A percentile compares a stretch with the other conserved stretches of the same genome.
These are phyloP conservation scores for Xylaria castorea DNA, from an alignment of 495 filamentous ascomycete genomes.

Conservation along the genomic window DNA sequence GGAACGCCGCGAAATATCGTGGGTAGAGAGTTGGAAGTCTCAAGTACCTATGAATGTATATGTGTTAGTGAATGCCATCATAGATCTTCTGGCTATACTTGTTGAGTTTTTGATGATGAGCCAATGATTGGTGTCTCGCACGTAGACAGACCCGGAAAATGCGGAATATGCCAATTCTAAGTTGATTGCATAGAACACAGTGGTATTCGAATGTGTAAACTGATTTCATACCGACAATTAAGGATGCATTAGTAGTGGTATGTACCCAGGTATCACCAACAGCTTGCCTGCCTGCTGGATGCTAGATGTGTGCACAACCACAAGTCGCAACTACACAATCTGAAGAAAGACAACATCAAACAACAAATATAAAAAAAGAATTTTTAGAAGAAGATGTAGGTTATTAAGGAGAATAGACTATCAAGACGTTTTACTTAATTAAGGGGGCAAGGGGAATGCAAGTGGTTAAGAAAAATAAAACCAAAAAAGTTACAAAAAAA, in stretches of 20 bases:
- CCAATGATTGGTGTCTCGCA: background rate
- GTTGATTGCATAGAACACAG: too few species aligned
- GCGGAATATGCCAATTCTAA: background rate
- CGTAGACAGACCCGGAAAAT: background rate
- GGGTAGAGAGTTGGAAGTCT: background rate
- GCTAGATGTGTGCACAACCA: background rate
- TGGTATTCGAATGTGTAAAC: too few species aligned
- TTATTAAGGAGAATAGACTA: background rate
- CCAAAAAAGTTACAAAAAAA: constrained; percentile 1
- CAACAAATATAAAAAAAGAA: background rate
- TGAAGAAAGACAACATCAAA: background rate
- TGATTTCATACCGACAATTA: too few species aligned
- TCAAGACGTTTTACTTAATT: background rate
- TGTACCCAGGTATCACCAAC: background rate
- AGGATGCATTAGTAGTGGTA: too few species aligned
- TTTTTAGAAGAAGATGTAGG: background rate
- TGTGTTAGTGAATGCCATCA: background rate
- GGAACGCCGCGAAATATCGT: background rate
- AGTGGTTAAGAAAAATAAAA: background rate
- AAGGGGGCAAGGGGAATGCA: background rate
- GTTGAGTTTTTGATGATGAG: background rate
- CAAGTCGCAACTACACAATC: background rate
- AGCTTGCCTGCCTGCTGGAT: background rate
- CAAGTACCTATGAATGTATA: background rate
- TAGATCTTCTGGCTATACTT: background rate